Percentiles rank a stretch among this genome's conserved stretches.
Evolutionary conservation across 345 rosid species (phyloP).

Genomic region (Aegle marmelos): DNA sequence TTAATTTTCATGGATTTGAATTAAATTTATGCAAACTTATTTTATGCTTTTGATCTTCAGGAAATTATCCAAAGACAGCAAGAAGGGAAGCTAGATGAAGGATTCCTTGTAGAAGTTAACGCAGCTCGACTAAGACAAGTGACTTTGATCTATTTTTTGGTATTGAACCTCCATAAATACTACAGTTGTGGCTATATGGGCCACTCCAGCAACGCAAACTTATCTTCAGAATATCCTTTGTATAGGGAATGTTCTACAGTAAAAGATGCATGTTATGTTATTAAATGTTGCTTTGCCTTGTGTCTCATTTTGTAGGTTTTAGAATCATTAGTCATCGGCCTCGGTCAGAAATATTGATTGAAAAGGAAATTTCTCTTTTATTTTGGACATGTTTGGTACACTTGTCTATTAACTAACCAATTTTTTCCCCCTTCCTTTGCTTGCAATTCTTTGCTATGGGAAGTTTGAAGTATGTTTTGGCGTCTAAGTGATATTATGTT

Average conservation of each 20-base stretch:
- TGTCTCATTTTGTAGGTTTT: not conserved
- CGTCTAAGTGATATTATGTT: no score
- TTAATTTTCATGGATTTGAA: not conserved
- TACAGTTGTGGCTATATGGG: conserved; percentile 1
- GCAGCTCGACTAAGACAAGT: conserved; percentile 75
- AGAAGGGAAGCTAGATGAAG: conserved; percentile 84
- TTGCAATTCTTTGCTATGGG: no score
- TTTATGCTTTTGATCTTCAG: conserved; percentile 33
- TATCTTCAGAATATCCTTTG: not conserved
- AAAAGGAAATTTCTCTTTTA: no score
- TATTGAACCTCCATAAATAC: not conserved
- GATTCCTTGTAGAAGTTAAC: conserved; percentile 83
- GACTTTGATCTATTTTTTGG: conserved; percentile 12
- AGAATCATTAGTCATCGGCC: no score
- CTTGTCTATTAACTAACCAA: no score
- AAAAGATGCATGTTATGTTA: not conserved
- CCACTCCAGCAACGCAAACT: not conserved
- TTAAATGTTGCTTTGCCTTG: not conserved
- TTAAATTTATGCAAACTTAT: not conserved
- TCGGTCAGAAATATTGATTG: no score
- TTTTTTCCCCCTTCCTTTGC: no score
- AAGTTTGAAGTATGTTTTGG: no score
- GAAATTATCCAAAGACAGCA: conserved; percentile 65
- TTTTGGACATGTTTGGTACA: no score
- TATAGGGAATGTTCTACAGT: not conserved